Base-by-base conservation (phyloP, 768 basidiomycete species). In the Floccularia luteovirens region DNA sequence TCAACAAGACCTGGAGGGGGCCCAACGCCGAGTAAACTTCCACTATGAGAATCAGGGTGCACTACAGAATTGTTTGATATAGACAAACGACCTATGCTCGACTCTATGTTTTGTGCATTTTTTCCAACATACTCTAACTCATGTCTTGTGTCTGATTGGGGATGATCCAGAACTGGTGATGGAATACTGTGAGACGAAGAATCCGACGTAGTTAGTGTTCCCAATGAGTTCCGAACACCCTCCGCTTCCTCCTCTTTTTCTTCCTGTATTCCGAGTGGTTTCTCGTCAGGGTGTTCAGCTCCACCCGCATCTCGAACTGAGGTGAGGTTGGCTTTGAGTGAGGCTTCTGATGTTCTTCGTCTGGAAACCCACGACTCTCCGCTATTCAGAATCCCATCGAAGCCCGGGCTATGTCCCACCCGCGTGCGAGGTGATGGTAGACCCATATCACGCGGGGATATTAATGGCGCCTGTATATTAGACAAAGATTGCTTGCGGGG, bases 401-500 rank as follows among this genome's bases (percentile, higher is more conserved):
- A 85, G 42, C 73, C 72, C 40, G 76, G 63, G 16, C 70, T 63
- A 48, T 70, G 70, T 7, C 76, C 70, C 41, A 75, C 64, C 39
- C 84, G 76, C 45, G 68, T 69, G 39, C 86, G 80, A 48, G 86
- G 82, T 24, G 85, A 84, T 31, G 77, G 72, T 40, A 77, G 61
- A 16, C 64, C 66, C 10, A 56, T 53, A 36, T 84, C 83, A 35
- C 83, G 79, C 27, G 83, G 71, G 31, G 79, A 75, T 40, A 63
- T 44, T 13, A 68, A 50, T n/a, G 76, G 60, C 19, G 66, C 63
- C 50, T 80, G 81, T 41, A 73, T 63, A 39, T 70, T 67, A 16
- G 85, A 81, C 52, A 82, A 54, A 5, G 87, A 87, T 28, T 78
- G 70, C 59, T 84, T 87, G 31, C 84, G 74, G 33, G 80, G 75